phyloP scores from a whole-genome alignment of 805 yeast species.

The Candida quercuum region DNA sequence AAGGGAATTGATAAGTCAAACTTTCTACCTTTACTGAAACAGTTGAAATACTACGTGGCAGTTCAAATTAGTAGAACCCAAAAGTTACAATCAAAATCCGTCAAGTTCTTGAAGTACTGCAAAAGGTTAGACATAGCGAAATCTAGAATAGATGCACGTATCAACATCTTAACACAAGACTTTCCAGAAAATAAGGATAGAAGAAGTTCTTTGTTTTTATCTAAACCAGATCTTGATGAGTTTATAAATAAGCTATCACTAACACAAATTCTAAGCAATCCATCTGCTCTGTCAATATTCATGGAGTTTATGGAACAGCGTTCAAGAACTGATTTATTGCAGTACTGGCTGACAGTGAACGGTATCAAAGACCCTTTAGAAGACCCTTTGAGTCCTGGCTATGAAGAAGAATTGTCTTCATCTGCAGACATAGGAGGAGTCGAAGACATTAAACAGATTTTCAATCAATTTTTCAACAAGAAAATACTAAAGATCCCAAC shows the following conservation, averaged over 20 bases:
- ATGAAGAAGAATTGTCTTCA: constrained; percentile 20
- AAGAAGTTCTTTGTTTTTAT: constrained; percentile 5
- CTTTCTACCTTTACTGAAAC: constrained; percentile 40
- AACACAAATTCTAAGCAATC: constrained; percentile 41
- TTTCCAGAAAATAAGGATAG: not conserved
- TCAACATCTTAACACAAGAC: constrained; percentile 19
- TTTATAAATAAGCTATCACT: constrained; percentile 28
- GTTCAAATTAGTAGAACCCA: constrained; percentile 40
- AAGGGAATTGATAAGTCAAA: constrained; percentile 27
- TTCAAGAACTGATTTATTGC: constrained; percentile 40
- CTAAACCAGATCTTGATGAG: constrained; percentile 16
- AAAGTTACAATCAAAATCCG: constrained; percentile 25
- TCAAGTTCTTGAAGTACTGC: constrained; percentile 22
- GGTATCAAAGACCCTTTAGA: constrained; percentile 68
- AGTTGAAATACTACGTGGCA: constrained; percentile 40
- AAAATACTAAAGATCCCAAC: constrained; percentile 26
- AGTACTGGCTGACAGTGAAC: constrained; percentile 65
- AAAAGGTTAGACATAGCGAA: constrained; percentile 28
- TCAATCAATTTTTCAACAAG: constrained; percentile 34
- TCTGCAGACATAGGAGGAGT: constrained; percentile 38
- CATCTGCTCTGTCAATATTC: constrained; percentile 42
- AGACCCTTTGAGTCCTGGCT: constrained; percentile 28
- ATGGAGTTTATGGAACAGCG: constrained; percentile 52
- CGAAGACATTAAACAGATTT: constrained; percentile 50
- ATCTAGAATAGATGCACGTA: constrained; percentile 23